Conservation (phyloP, 495 filamentous ascomycete species). For the Annulohypoxylon nitens region DNA sequence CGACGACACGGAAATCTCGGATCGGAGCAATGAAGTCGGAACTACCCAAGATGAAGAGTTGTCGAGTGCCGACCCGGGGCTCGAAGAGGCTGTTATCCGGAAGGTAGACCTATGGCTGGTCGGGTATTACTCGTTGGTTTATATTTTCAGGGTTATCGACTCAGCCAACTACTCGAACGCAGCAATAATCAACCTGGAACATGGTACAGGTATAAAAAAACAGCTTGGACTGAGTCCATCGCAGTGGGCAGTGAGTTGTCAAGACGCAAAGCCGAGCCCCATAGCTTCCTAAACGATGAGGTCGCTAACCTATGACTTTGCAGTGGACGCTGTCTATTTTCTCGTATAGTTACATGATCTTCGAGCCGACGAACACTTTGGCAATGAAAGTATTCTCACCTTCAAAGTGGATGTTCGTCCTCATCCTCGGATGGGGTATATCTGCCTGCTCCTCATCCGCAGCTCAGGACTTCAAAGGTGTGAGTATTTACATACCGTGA, state of each 20-base stretch:
- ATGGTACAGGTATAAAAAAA: constrained; percentile 59
- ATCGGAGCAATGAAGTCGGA: background rate
- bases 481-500: background rate
- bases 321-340: constrained; percentile 60
- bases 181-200: constrained; percentile 63
- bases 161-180: constrained; percentile 60
- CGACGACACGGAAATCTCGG: constrained; percentile 6
- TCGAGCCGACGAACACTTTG: constrained; percentile 60
- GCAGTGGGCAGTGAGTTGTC: constrained; percentile 51
- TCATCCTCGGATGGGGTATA: constrained; percentile 59
- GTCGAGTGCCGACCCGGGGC: constrained; percentile 19
- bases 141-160: constrained; percentile 59
- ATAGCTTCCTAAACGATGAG: background rate
- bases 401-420: constrained; percentile 60
- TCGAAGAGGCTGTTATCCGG: constrained; percentile 52
- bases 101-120: constrained; percentile 62
- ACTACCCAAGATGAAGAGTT: background rate
- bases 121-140: constrained; percentile 59
- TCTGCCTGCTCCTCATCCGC: constrained; percentile 54
- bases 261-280: background rate
- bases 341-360: constrained; percentile 57
- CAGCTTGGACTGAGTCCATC: constrained; percentile 54
- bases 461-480: constrained; percentile 54
- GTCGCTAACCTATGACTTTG: background rate
- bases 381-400: constrained; percentile 50